Base-by-base conservation (phyloP, 768 basidiomycete species). In the Pleurotus eryngii region DNA sequence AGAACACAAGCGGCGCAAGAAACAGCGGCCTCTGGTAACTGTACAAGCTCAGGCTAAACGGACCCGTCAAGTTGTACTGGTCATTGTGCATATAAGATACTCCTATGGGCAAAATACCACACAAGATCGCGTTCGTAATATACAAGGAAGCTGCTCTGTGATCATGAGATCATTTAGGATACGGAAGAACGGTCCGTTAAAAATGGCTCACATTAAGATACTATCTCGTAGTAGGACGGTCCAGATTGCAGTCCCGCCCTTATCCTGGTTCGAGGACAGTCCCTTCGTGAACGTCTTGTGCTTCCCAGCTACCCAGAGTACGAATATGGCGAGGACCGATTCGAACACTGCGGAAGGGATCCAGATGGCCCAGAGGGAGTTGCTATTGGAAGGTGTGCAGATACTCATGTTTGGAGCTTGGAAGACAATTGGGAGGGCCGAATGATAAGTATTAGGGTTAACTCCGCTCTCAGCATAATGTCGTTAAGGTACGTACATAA, bases 1-100 rank as follows among this genome's bases (percentile, higher is more conserved):
- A 65, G 39, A 22, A 67, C 59, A 5, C 59, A 58, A 15, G 60
- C 55, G 5, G 56, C 58, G 24, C 61, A 58, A 14, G 49, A 35
- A 9, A 50, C 30, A 18, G 57, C 47, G 40, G 50, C 54, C 37
- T 59, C 56, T 1, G 59, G 54, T 42, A 57, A 42, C 50, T 59
- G 55, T 4, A 60, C 17, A 2, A 48, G 40, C 15, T 56, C 49
- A 20, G 56, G 43, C 61, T 62, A 40, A n/a, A 24, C 12, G 7
- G 22, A 26, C 5, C 6, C 6, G 30, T 14, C n/a, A 24, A 42
- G 12, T 18, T 17, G 24, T 14, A 6, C 14, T 22, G 5, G 17
- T 3, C 20, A 15, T 12, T 6, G 15, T 26, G 17, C 4, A 17
- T 37, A 15, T 15, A 35, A 46, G 17, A 35, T 39, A 5, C 20